Conservation (phyloP, 306 rosid species). For the Trifolium repens region DNA sequence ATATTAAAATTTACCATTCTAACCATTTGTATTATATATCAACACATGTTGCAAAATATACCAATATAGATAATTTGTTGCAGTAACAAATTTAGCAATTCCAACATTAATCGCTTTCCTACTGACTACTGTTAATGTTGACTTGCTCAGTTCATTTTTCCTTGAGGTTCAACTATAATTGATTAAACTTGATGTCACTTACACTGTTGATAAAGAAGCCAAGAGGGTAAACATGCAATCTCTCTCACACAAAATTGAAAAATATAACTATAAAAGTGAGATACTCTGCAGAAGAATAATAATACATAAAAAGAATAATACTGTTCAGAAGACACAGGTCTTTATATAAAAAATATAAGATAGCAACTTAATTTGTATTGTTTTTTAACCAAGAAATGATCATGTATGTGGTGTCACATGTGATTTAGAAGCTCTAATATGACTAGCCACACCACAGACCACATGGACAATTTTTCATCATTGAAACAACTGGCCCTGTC, state of each 20-base stretch:
- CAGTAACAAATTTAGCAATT: conserved; percentile 8
- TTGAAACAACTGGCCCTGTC: conserved; percentile 37
- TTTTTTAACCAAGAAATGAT: conserved; percentile 42
- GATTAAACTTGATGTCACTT: conserved; percentile 17
- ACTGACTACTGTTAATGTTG: conserved; percentile 22
- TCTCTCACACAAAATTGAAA: conserved; percentile 18
- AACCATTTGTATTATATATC: neutral
- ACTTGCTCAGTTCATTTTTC: neutral
- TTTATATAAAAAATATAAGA: conserved; percentile 31
- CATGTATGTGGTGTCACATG: conserved; percentile 67
- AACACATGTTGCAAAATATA: conserved; percentile 5
- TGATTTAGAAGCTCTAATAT: conserved; percentile 34
- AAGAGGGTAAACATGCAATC: conserved; percentile 12
- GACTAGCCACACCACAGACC: conserved; percentile 24
- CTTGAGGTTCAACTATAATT: conserved; percentile 13
- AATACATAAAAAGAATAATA: conserved; percentile 34
- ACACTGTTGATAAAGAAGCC: conserved; percentile 4
- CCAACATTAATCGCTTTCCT: conserved; percentile 26
- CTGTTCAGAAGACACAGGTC: conserved; percentile 30
- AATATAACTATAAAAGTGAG: conserved; percentile 34
- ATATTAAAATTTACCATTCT: too few species aligned
- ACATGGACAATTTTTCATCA: conserved; percentile 40
- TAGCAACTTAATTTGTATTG: conserved; percentile 37
- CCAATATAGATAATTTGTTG: conserved; percentile 7
- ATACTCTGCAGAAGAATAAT: conserved; percentile 38